These are phyloP conservation scores for Heliamphora pulchella DNA, from an alignment of 179 eudicot genomes.

Conservation along the genomic window DNA sequence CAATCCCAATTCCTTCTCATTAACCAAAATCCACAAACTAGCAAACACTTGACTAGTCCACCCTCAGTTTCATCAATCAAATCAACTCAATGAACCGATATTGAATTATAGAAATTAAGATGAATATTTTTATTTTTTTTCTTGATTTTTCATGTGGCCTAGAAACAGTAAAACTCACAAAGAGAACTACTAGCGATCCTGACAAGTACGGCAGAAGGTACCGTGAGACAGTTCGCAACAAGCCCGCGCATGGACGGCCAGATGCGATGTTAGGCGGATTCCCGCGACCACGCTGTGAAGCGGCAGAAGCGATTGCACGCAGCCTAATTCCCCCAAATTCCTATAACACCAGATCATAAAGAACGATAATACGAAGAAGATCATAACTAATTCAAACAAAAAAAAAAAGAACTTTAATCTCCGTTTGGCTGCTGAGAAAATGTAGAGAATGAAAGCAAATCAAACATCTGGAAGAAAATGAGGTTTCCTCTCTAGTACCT, in stretches of 20 bases:
- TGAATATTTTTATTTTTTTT: background rate
- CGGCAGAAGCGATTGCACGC: constrained; percentile 64
- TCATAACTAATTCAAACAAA: background rate
- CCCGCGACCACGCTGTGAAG: constrained; percentile 36
- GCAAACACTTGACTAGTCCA: constrained; percentile 12
- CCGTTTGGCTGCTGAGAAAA: constrained; percentile 5
- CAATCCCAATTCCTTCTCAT: constrained; percentile 44
- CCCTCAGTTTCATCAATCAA: background rate
- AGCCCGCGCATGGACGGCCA: constrained; percentile 47
- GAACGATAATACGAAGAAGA: background rate
- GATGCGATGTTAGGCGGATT: constrained; percentile 47
- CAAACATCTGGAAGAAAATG: background rate
- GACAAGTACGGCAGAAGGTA: constrained; percentile 94
- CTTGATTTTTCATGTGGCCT: constrained; percentile 13
- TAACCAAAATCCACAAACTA: constrained; percentile 26
- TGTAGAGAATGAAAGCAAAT: background rate
- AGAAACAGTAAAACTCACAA: constrained; percentile 54
- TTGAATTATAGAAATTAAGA: background rate
- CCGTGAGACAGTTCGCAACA: constrained; percentile 83
- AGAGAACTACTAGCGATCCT: constrained; percentile 77
- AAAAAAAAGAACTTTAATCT: background rate
- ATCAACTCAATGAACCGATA: background rate
- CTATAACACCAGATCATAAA: constrained; percentile 26
- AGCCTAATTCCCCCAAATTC: constrained; percentile 66
- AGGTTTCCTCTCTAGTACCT: constrained; percentile 28